Conservation (phyloP, 768 basidiomycete species). For the Trametes villosa region DNA sequence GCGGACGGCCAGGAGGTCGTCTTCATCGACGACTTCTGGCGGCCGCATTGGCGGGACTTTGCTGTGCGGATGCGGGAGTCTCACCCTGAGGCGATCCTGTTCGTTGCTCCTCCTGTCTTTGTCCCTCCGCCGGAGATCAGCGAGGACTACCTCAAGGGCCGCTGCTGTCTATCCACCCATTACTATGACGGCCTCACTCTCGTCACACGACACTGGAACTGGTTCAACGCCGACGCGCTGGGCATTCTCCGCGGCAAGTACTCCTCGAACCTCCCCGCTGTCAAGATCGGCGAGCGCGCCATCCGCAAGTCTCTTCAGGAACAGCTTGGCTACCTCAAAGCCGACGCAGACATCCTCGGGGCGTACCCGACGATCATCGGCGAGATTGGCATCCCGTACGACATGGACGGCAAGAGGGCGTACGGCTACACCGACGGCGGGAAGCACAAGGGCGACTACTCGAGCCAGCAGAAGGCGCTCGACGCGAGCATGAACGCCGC, state of each 20-base stretch:
- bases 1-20: conserved; percentile 49
- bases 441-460: conserved; percentile 75
- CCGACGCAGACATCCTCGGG: conserved; percentile 69
- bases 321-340: conserved; percentile 80
- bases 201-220: conserved; percentile 90
- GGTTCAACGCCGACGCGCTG: conserved; percentile 94
- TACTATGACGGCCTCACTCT: conserved; percentile 97
- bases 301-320: conserved; percentile 83
- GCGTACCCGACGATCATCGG: conserved; percentile 90
- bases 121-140: conserved; percentile 68
- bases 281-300: conserved; percentile 79
- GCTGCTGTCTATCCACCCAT: conserved; percentile 80
- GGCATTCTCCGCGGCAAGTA: conserved; percentile 90
- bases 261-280: conserved; percentile 63
- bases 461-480: conserved; percentile 78
- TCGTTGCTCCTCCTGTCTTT: conserved; percentile 92
- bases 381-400: conserved; percentile 94
- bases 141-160: conserved; percentile 58
- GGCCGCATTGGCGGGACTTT: conserved; percentile 66
- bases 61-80: conserved; percentile 58
- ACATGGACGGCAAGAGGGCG: conserved; percentile 86
- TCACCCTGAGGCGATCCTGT: conserved; percentile 86
- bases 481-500: conserved; percentile 81
- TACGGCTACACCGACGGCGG: conserved; percentile 81
- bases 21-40: conserved; percentile 83